Conservation (phyloP, 805 yeast genomes). For the Sungouiella thailandica region DNA sequence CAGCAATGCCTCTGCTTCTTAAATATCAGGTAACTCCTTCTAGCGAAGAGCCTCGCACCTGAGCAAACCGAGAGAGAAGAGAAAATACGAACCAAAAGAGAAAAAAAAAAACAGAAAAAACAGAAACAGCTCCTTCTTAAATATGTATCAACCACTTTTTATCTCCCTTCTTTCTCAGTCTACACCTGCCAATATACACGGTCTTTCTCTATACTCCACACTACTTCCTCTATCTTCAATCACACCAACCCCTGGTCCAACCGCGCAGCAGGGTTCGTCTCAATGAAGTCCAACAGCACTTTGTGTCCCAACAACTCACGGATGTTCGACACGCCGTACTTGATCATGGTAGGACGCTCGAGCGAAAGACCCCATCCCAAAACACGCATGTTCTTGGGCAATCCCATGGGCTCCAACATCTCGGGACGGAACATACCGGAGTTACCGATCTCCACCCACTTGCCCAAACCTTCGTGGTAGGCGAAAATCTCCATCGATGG, state of each 20-base stretch:
- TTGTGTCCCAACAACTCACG: slow-evolving; percentile 97
- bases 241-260: slow-evolving; percentile 55
- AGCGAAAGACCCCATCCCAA: slow-evolving; percentile 96
- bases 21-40: too few species aligned
- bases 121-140: too few species aligned
- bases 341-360: slow-evolving; percentile 99
- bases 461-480: slow-evolving; percentile 88
- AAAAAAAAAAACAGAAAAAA: too few species aligned
- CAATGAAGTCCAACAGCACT: slow-evolving; percentile 90
- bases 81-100: too few species aligned
- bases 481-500: slow-evolving; percentile 97
- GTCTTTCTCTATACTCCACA: too few species aligned
- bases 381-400: slow-evolving; percentile 89
- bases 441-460: slow-evolving; percentile 99
- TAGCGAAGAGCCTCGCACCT: too few species aligned
- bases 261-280: slow-evolving; percentile 96
- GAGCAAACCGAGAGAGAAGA: too few species aligned
- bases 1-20: too few species aligned
- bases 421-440: slow-evolving; percentile 99
- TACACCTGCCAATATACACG: too few species aligned
- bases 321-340: slow-evolving; percentile 90
- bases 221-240: too few species aligned
- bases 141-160: too few species aligned
- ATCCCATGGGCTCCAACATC: slow-evolving; percentile 97
- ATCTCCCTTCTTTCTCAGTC: too few species aligned